phyloP scores from a whole-genome alignment of 768 basidiomycete genomes.

The Infundibulicybe gibba region DNA sequence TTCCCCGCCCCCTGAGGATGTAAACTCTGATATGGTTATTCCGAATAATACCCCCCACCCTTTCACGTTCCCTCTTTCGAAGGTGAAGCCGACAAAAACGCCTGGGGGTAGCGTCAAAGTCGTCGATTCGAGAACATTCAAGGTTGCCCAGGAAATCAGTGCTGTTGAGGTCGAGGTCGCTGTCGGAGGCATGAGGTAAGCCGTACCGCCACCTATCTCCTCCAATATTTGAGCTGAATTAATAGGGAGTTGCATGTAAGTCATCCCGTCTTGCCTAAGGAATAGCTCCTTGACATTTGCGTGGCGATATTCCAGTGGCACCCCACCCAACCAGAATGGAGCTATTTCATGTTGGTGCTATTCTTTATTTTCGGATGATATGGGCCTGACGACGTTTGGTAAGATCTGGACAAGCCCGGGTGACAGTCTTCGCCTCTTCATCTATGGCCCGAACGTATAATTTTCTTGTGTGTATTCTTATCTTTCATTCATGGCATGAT shows the following conservation, averaged over 20 bases:
- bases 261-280: background rate
- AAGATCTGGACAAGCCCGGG: constrained; percentile 52
- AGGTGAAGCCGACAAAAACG: constrained; percentile 35
- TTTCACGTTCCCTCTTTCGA: constrained; percentile 51
- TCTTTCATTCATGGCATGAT: background rate
- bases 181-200: constrained; percentile 57
- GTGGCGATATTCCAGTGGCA: constrained; percentile 49
- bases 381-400: background rate
- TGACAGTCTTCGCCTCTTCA: constrained; percentile 57
- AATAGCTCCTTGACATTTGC: background rate
- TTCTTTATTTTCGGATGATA: constrained; percentile 3
- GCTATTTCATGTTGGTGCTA: constrained; percentile 45
- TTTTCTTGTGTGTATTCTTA: constrained; percentile 35
- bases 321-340: constrained; percentile 68
- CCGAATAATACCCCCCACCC: constrained; percentile 50
- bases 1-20: constrained; percentile 36
- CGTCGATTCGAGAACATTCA: constrained; percentile 53
- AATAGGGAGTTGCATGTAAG: constrained; percentile 53
- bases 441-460: constrained; percentile 60
- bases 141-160: constrained; percentile 47
- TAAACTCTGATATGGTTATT: constrained; percentile 37
- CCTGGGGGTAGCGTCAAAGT: constrained; percentile 59
- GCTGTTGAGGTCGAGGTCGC: constrained; percentile 57
- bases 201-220: constrained; percentile 16
- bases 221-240: constrained; percentile 9